phyloP scores from a whole-genome alignment of 768 basidiomycete genomes.

The Tephrocybe rancida region DNA sequence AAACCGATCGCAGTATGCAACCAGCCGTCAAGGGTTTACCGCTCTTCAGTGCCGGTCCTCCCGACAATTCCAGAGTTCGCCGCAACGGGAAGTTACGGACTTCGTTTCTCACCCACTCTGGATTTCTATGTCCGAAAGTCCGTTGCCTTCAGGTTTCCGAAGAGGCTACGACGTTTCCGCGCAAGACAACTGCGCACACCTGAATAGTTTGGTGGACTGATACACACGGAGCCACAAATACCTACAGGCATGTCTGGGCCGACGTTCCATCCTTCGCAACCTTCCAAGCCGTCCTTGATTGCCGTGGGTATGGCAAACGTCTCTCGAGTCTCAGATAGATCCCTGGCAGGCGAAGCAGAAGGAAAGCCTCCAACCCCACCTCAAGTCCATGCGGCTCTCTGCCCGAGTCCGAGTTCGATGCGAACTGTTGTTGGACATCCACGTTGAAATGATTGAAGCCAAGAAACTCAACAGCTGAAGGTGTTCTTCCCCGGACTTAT shows the following conservation, averaged over 20 bases:
- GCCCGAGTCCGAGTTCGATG: neutral
- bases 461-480: neutral
- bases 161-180: conserved; percentile 13
- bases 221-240: neutral
- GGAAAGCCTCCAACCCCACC: neutral
- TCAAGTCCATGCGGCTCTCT: conserved; percentile 6
- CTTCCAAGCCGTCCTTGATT: conserved; percentile 17
- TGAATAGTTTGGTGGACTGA: neutral
- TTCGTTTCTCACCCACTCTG: neutral
- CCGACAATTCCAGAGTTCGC: neutral
- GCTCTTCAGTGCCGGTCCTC: neutral
- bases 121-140: conserved; percentile 13
- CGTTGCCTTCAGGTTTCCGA: conserved; percentile 6
- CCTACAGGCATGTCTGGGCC: neutral
- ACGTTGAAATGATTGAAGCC: conserved; percentile 11
- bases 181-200: neutral
- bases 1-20: neutral
- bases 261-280: conserved; percentile 4
- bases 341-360: neutral
- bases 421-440: neutral
- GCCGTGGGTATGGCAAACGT: conserved; percentile 17
- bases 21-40: neutral
- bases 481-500: conserved; percentile 9
- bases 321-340: neutral
- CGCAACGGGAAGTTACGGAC: neutral